phyloP scores from a whole-genome alignment of 2,329 filamentous ascomycete genomes.

The Xenosphaeropsis pyriputrescens region DNA sequence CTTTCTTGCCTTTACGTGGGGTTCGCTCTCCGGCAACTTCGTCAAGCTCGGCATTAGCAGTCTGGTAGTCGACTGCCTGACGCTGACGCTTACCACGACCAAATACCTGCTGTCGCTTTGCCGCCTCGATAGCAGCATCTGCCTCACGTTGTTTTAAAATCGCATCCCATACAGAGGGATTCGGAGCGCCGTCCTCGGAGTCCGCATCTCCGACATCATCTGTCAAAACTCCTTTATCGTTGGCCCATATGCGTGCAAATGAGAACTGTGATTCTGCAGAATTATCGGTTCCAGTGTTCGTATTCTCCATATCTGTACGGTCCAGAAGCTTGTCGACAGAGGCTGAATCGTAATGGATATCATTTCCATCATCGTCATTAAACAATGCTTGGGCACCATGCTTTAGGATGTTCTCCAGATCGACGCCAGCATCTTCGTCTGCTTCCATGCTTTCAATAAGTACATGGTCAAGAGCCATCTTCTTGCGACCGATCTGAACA shows the following conservation, averaged over 20 bases:
- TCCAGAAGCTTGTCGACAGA: conserved; percentile 89
- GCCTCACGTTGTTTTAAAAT: conserved; percentile 75
- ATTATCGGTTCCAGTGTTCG: conserved; percentile 43
- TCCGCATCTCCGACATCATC: conserved; percentile 40
- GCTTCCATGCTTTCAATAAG: conserved; percentile 85
- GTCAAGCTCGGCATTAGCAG: too few relatives aligned
- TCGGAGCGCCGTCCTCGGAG: conserved; percentile 37
- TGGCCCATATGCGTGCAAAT: conserved; percentile 84
- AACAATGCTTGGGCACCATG: conserved; percentile 84
- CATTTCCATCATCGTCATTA: conserved; percentile 53
- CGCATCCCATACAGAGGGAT: conserved; percentile 71
- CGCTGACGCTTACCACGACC: conserved; percentile 61
- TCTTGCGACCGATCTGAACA: conserved; percentile 86
- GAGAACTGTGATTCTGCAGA: conserved; percentile 70
- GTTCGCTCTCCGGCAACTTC: too few relatives aligned
- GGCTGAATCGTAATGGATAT: conserved; percentile 68
- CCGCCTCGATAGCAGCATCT: conserved; percentile 59
- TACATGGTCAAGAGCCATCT: conserved; percentile 90
- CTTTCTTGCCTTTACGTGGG: too few relatives aligned
- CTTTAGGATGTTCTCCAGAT: conserved; percentile 76
- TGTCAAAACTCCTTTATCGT: conserved; percentile 55
- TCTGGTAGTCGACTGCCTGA: too few relatives aligned
- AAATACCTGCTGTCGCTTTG: conserved; percentile 55
- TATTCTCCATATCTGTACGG: conserved; percentile 65
- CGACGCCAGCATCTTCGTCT: conserved; percentile 63